Percentiles rank a stretch among this genome's conserved stretches.
Conservation (phyloP, 2,329 filamentous ascomycete species). For the Alternaria infectoria region DNA sequence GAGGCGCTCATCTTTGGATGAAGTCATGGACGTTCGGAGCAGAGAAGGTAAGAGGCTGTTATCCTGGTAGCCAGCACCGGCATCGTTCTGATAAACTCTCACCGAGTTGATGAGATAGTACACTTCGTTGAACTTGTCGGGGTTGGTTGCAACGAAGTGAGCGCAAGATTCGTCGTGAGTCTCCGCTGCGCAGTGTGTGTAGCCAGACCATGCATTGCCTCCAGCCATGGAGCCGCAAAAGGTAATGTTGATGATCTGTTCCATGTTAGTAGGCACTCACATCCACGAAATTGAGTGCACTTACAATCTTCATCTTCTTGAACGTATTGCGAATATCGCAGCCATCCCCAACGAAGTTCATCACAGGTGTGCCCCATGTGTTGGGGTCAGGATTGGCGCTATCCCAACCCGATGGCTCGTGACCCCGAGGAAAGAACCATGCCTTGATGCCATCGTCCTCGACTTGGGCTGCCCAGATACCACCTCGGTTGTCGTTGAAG, state of each 20-base stretch:
- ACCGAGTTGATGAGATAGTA: conserved; percentile 28
- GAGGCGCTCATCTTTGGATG: background rate
- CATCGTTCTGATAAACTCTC: conserved; percentile 8
- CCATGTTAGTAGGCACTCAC: background rate
- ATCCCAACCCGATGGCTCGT: conserved; percentile 55
- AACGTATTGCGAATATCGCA: conserved; percentile 53
- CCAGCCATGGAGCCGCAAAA: conserved; percentile 52
- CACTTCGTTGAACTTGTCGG: conserved; percentile 25
- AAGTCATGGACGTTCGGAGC: background rate
- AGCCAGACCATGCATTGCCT: conserved; percentile 58
- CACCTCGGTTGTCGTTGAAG: conserved; percentile 49
- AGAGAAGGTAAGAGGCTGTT: background rate
- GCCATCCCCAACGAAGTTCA: conserved; percentile 39
- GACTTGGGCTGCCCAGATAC: conserved; percentile 59
- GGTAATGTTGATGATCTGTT: conserved; percentile 52
- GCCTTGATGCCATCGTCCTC: conserved; percentile 55
- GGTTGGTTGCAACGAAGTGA: conserved; percentile 25
- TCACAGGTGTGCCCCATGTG: conserved; percentile 49
- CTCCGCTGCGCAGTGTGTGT: conserved; percentile 6
- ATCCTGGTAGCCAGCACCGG: background rate
- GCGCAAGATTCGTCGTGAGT: conserved; percentile 55
- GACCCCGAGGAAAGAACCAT: conserved; percentile 58
- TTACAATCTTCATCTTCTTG: conserved; percentile 25
- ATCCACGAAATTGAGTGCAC: background rate
- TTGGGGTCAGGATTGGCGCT: conserved; percentile 52